These are phyloP conservation scores for Prunella vulgaris DNA, from an alignment of 257 asterid genomes.

Conservation along the genomic window DNA sequence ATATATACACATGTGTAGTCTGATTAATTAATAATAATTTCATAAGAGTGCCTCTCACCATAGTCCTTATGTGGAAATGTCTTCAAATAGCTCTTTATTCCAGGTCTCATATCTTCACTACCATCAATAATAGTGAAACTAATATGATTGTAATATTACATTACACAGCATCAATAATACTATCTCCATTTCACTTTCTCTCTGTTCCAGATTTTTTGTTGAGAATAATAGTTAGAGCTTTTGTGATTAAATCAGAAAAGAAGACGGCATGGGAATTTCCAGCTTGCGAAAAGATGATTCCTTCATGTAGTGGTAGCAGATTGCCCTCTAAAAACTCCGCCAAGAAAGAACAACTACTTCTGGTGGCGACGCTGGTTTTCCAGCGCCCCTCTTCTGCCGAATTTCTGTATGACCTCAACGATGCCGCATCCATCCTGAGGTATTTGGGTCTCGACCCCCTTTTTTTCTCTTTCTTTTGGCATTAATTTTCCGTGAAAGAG, in stretches of 20 bases:
- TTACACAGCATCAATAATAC: too few relatives aligned
- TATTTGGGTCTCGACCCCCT: too few relatives aligned
- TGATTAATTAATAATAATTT: too few relatives aligned
- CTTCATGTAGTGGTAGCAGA: slow-evolving; percentile 18
- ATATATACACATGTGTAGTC: too few relatives aligned
- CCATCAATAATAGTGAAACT: too few relatives aligned
- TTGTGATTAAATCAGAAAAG: background rate
- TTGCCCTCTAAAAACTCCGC: background rate
- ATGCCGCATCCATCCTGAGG: slow-evolving; percentile 21
- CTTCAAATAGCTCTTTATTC: too few relatives aligned
- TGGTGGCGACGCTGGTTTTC: slow-evolving; percentile 18
- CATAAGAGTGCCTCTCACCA: too few relatives aligned
- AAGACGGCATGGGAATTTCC: slow-evolving; percentile 22
- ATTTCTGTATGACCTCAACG: slow-evolving; percentile 26
- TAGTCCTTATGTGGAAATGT: too few relatives aligned
- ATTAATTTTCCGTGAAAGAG: too few relatives aligned
- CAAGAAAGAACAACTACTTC: background rate
- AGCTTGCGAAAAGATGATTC: slow-evolving; percentile 1
- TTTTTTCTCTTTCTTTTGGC: background rate
- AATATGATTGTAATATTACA: too few relatives aligned
- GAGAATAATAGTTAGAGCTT: background rate
- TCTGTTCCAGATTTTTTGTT: background rate
- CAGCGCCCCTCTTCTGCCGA: slow-evolving; percentile 14
- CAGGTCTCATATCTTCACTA: too few relatives aligned
- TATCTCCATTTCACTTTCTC: background rate